A percentile compares a stretch with the other conserved stretches of the same genome.
These are phyloP conservation scores for Flueggea neowawraea DNA, from an alignment of 441 rosid genomes.

Conservation along the genomic window DNA sequence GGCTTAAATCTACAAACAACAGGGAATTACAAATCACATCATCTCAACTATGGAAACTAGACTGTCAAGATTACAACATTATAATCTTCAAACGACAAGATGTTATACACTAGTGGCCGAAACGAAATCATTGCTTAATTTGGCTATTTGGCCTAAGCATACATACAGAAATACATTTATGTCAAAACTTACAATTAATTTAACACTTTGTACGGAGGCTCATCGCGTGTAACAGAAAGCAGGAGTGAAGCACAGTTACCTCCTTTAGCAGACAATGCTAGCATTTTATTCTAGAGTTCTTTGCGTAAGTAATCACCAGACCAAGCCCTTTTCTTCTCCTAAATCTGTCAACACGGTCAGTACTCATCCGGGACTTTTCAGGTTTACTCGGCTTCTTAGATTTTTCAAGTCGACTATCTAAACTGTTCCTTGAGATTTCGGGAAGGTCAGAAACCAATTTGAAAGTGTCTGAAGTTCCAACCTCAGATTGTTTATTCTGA, in stretches of 20 bases:
- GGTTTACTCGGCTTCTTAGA: conserved; percentile 72
- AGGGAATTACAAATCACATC: no score
- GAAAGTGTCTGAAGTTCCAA: conserved; percentile 49
- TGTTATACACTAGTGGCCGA: conserved; percentile 18
- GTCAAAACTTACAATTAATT: no score
- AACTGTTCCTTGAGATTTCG: conserved; percentile 80
- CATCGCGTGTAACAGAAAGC: no score
- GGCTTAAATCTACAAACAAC: no score
- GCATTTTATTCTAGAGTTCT: no score
- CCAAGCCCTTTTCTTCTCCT: conserved; percentile 68
- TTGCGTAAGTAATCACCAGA: conserved; percentile 42
- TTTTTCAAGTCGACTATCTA: conserved; percentile 83
- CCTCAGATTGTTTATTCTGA: conserved; percentile 41
- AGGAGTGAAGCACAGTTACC: no score
- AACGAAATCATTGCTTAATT: conserved; percentile 13
- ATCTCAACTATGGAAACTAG: no score
- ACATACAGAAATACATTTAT: no score
- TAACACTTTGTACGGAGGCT: no score
- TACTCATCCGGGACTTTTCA: conserved; percentile 93
- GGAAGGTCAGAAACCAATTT: conserved; percentile 61
- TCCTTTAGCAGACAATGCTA: no score
- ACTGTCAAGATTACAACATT: conserved; percentile 2
- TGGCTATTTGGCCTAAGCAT: not conserved
- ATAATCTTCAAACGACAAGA: conserved; percentile 11
- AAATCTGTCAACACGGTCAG: conserved; percentile 78